A percentile compares a stretch with the other conserved stretches of the same genome.
These are phyloP conservation scores for Geosmithia flava DNA, from an alignment of 2,329 filamentous ascomycete species.

Conservation along the genomic window DNA sequence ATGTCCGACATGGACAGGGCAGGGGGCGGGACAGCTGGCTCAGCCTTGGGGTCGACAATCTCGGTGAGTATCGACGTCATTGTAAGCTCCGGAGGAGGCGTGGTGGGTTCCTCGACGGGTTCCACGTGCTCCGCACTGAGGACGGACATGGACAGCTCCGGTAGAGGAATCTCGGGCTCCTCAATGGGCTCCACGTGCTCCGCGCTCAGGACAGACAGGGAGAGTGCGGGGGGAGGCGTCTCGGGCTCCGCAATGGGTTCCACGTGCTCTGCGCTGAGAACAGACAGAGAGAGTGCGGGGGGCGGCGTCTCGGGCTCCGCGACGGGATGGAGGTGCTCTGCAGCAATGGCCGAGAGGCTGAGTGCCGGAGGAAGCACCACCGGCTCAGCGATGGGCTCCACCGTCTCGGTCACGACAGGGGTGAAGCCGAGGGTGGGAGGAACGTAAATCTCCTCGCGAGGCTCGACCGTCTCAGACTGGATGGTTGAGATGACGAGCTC, in stretches of 20 bases:
- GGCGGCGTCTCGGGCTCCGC: slow-evolving; percentile 19
- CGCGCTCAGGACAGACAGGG: slow-evolving; percentile 8
- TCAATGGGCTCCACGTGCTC: slow-evolving; percentile 13
- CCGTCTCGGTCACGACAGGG: slow-evolving; percentile 19
- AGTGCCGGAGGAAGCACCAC: slow-evolving; percentile 13
- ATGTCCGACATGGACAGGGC: slow-evolving; percentile 14
- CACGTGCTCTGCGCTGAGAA: slow-evolving; percentile 10
- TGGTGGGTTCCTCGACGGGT: slow-evolving; percentile 14
- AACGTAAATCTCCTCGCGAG: slow-evolving; percentile 21
- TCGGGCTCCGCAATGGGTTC: slow-evolving; percentile 17
- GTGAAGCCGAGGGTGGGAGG: slow-evolving; percentile 20
- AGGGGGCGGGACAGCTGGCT: slow-evolving; percentile 9
- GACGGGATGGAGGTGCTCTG: slow-evolving; percentile 26
- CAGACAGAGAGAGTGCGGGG: slow-evolving; percentile 10
- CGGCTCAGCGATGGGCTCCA: slow-evolving; percentile 27
- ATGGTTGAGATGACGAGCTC: slow-evolving; percentile 31
- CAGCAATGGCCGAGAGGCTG: slow-evolving; percentile 18
- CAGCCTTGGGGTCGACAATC: slow-evolving; percentile 14
- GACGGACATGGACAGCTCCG: slow-evolving; percentile 22
- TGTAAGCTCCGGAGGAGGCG: slow-evolving; percentile 13
- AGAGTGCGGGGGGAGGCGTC: slow-evolving; percentile 15
- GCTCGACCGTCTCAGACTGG: slow-evolving; percentile 30
- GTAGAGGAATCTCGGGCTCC: slow-evolving; percentile 16
- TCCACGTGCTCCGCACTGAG: slow-evolving; percentile 21
- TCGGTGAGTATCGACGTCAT: slow-evolving; percentile 15